Evolutionary conservation across 1,139 yeast species (phyloP).

Genomic region (Geotrichum aggregatum): DNA sequence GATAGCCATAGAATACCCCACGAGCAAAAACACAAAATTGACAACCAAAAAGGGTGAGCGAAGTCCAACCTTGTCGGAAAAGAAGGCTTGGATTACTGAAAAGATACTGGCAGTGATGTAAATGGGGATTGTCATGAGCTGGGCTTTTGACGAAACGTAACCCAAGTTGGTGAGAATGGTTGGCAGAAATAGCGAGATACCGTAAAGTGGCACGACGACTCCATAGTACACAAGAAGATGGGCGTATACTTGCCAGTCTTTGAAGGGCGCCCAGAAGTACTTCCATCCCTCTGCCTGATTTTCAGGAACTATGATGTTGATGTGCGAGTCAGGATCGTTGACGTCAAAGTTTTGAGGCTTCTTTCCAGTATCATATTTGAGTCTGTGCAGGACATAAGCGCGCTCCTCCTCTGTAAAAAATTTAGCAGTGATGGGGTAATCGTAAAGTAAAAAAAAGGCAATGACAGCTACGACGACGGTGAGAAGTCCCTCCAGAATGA

Average conservation of each 20-base stretch:
- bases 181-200: conserved; percentile 36
- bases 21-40: conserved; percentile 32
- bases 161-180: conserved; percentile 38
- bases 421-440: conserved; percentile 47
- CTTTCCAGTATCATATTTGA: conserved; percentile 35
- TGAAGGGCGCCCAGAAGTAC: conserved; percentile 33
- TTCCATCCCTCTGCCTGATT: conserved; percentile 23
- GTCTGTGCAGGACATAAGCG: conserved; percentile 45
- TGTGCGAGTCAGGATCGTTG: neutral
- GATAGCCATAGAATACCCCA: conserved; percentile 39
- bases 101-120: conserved; percentile 38
- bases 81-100: conserved; percentile 36
- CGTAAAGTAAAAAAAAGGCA: conserved; percentile 49
- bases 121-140: conserved; percentile 38
- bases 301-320: conserved; percentile 12
- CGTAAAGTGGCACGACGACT: conserved; percentile 29
- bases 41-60: conserved; percentile 40
- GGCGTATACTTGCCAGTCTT: conserved; percentile 34
- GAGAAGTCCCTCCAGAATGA: conserved; percentile 16
- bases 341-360: neutral
- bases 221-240: conserved; percentile 25
- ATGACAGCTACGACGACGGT: conserved; percentile 39
- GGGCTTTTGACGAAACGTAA: conserved; percentile 31
- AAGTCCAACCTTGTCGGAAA: conserved; percentile 35
- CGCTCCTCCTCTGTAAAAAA: conserved; percentile 49